phyloP scores from a whole-genome alignment of 2,329 filamentous ascomycete genomes.

The Pyrenophora tritici-repentis region DNA sequence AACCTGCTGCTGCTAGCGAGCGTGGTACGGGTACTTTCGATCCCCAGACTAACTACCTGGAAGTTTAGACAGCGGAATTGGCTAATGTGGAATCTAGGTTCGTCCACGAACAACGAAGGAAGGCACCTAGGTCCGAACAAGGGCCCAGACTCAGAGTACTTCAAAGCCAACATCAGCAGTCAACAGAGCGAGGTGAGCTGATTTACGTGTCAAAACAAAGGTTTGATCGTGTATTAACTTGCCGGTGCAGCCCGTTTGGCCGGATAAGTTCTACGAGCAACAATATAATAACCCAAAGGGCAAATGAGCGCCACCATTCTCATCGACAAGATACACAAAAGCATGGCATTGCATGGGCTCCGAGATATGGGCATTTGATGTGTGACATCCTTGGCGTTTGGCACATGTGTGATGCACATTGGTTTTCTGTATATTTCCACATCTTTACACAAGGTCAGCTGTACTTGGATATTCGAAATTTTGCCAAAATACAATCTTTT shows the following conservation, averaged over 20 bases:
- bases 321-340: constrained; percentile 2
- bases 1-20: constrained; percentile 35
- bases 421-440: neutral
- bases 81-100: constrained; percentile 19
- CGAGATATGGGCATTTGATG: neutral
- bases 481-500: neutral
- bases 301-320: constrained; percentile 29
- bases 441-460: neutral
- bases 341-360: neutral
- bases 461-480: neutral
- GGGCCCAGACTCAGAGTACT: constrained; percentile 34
- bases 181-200: constrained; percentile 36
- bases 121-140: constrained; percentile 32
- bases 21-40: constrained; percentile 27
- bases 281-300: constrained; percentile 42
- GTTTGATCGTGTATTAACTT: neutral
- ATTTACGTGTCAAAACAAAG: neutral
- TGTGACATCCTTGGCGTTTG: constrained; percentile 12
- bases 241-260: constrained; percentile 28
- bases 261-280: constrained; percentile 40
- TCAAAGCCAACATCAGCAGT: constrained; percentile 31
- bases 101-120: constrained; percentile 27
- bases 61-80: neutral
- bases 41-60: constrained; percentile 2
- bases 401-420: constrained; percentile 2